Evolutionary conservation across 495 filamentous ascomycete species (phyloP).

Genomic region (Talaromyces stipitatus): DNA sequence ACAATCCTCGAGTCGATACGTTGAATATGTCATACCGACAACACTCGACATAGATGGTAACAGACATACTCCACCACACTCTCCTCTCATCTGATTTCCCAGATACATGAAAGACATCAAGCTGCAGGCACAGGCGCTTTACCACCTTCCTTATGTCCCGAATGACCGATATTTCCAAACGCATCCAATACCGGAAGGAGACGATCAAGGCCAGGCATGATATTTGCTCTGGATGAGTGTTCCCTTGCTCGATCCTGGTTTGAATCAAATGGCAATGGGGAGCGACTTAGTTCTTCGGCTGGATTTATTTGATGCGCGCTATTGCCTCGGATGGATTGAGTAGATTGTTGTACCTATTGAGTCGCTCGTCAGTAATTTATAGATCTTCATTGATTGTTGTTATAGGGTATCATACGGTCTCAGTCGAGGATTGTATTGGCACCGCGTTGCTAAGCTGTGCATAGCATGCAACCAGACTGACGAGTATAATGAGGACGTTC

Average conservation of each 20-base stretch:
- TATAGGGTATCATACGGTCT: too few species aligned
- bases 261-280: too few species aligned
- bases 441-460: neutral
- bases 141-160: conserved; percentile 4
- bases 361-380: too few species aligned
- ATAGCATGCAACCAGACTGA: neutral
- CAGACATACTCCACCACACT: neutral
- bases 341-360: too few species aligned
- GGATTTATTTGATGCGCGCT: too few species aligned
- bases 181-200: neutral
- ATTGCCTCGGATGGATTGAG: too few species aligned
- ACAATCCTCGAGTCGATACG: too few species aligned
- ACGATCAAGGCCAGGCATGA: conserved; percentile 2
- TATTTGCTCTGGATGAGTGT: neutral
- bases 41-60: too few species aligned
- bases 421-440: neutral
- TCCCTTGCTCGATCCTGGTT: neutral
- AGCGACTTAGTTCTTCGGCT: too few species aligned
- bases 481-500: neutral
- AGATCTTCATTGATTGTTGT: too few species aligned
- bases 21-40: too few species aligned
- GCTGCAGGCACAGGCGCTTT: conserved; percentile 1
- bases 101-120: neutral
- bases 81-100: neutral
- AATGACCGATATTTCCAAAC: conserved; percentile 4